These are phyloP conservation scores for Annulohypoxylon bovei DNA, from an alignment of 495 filamentous ascomycete genomes.

Conservation along the genomic window DNA sequence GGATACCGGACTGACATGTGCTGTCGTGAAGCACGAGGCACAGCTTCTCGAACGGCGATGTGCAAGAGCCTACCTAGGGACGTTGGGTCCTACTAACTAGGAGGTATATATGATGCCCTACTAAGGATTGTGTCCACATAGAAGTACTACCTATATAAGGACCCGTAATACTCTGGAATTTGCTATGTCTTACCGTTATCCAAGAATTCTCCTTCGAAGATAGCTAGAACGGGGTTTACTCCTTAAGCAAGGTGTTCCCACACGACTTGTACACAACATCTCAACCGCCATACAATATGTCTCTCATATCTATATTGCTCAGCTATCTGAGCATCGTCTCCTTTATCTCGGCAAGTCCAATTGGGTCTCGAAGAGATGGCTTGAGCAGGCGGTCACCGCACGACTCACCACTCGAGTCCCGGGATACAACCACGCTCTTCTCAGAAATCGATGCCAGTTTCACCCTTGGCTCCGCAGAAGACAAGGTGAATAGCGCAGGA, in stretches of 20 bases:
- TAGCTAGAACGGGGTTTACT: background rate
- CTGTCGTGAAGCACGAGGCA: conserved; percentile 15
- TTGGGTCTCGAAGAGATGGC: background rate
- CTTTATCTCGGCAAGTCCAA: conserved; percentile 25
- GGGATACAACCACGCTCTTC: conserved; percentile 21
- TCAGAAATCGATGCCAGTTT: conserved; percentile 28
- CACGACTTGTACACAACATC: background rate
- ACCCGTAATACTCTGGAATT: background rate
- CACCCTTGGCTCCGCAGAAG: conserved; percentile 20
- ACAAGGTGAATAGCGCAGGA: conserved; percentile 35
- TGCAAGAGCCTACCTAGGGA: background rate
- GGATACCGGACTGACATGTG: conserved; percentile 18
- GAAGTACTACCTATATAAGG: conserved; percentile 29
- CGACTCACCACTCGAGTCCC: background rate
- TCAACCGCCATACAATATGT: conserved; percentile 18
- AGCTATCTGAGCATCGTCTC: conserved; percentile 23
- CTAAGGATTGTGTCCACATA: conserved; percentile 7
- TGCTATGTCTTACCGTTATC: background rate
- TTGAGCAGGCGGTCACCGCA: background rate
- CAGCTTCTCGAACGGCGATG: background rate
- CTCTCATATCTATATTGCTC: conserved; percentile 18
- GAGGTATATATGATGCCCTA: background rate
- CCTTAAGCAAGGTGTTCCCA: conserved; percentile 5
- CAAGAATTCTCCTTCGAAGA: background rate
- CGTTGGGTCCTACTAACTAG: background rate